Base-by-base conservation (phyloP, 2,329 filamentous ascomycete species). In the Sporothrix humicola region DNA sequence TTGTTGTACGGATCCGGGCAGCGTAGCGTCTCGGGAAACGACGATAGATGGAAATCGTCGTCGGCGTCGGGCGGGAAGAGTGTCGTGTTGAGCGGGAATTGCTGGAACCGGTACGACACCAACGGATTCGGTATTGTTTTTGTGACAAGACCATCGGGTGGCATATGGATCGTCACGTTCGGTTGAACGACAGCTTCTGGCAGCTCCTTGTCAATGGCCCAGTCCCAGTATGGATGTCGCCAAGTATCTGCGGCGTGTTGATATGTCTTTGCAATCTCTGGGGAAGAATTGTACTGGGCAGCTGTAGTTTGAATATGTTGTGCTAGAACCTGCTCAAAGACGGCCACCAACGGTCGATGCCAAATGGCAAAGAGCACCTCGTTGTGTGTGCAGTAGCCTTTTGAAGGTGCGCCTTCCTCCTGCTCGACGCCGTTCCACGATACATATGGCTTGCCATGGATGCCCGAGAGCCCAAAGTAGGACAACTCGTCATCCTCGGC, bases 241-340 rank as follows among this genome's bases (percentile, higher is more conserved):
- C 87, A 82, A 0, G 73, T 77, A 37, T 84, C 80, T 1, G 85
- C 85, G 1, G 85, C 85, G 1, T 79, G 72, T 17, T 77, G 75
- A 72, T 87, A 87, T 73, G 73, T 66, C 50, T 74, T 69, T 77
- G 81, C 75, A 78, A 81, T 37, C 0, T 17, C 15, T 1, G 44
- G 74, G 44, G 75, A 56, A 71, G 75, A 74, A 13, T 80, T 81
- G 76, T 87, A 87, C n/a, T 79, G 77, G 7, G 77, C 76, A 7
- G 86, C 86, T 42, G 87, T 82, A 1, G 76, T 77, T 76, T 83
- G 82, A 58, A 85, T 82, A 58, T 85, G 80, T 1, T 78, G 76
- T 20, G 84, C 83, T 8, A 88, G 80, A 13, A 81, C 76, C 84
- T 88, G 86, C 85, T 86, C 87, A 74, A 82, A 87, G 10, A 87